Evolutionary conservation across 371 early-diverging fungal species (phyloP), one percentile per base, ranked within the genome.

Genomic region (Syncephalastrum monosporum): DNA sequence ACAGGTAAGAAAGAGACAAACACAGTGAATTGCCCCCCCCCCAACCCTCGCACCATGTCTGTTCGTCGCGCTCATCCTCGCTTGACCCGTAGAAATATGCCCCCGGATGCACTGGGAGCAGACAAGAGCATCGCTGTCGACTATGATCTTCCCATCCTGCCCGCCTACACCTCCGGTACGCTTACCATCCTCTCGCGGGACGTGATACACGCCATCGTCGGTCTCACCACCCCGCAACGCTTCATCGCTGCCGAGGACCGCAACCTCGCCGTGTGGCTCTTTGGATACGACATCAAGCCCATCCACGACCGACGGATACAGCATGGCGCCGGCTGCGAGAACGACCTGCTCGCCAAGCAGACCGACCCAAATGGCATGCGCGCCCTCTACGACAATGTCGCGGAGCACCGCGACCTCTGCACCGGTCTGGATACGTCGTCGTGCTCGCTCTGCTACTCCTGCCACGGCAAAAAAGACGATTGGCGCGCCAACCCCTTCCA

Each of bases 391-490:
- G 70, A 65, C 21, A 79, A 82, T 53, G 55, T 81, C 14, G 48
- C 63, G 0, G 66, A 77, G 21, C 41, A 61, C 5, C 66, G 70
- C 5, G 55, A 67, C 1, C 70, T 65, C 50, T 75, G 75, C 46
- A 47, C 29, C 15, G 56, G 66, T 0, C 38, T 69, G 42, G 65
- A 64, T 23, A 61, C 60, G 7, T 46, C 46, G 1, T 67, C 52
- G 24, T 86, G 86, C 54, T 80, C 82, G 1, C 53, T 81, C 0
- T 86, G 86, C 24, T 86, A 86, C 44, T 78, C 84, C 0, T 86
- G 86, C 23, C 47, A 70, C 42, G 83, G 74, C 4, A 78, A 82
- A 25, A 60, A 61, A 3, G 69, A 77, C 48, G 75, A 84, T 49
- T 86, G 83, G 84, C 61, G 72, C n/a, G 65, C 75, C 6, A 64